Base-by-base conservation (phyloP, 352 stramenopile genomes). In the Phytophthora meadii region DNA sequence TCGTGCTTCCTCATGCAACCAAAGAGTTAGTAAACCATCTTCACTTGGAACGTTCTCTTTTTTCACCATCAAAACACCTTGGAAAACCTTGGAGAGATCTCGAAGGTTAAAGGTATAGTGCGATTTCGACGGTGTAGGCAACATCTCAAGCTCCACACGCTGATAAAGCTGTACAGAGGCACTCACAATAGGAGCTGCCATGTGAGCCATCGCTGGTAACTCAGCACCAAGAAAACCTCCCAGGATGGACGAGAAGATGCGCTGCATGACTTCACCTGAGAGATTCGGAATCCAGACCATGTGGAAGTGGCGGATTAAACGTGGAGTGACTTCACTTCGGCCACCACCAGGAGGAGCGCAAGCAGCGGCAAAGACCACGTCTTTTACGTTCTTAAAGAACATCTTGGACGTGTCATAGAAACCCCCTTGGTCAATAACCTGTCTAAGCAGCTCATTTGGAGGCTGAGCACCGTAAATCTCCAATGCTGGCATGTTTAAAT, bases 101-200 rank as follows among this genome's bases (percentile, higher is more conserved):
- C 94, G 87, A 30, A 98, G 74, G 54, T 98, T 98, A 74, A 98
- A 98, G 5, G 94, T 98, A 64, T 98, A 98, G 62, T 98, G 88
- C 4, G 88, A 97, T 73, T 97, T 97, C 17, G 81, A 92, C 4
- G 92, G 93, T 5, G 93, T 98, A 14, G 93, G 93, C 11, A 97
- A 72, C 84, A 98, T 85, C 39, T 97, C 89, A 8, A 89, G 52
- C 46, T 97, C 87, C 1, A 98, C 92, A 8, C 79, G 79, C 36
- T 97, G 81, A 51, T 98, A 98, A 2, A 98, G 65, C 44, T 88
- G 61, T 22, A 98, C 84, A 0, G 90, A 97, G 14, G 89, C 91
- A 36, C 84, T 77, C 2, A 98, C 94, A 34, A 98, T 88, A 9
- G 88, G 81, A 2, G 46, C 63, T 0, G 86, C 82, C 72, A 97